These are phyloP conservation scores for Madurella mycetomatis DNA, from an alignment of 2,329 filamentous ascomycete genomes.

Conservation along the genomic window DNA sequence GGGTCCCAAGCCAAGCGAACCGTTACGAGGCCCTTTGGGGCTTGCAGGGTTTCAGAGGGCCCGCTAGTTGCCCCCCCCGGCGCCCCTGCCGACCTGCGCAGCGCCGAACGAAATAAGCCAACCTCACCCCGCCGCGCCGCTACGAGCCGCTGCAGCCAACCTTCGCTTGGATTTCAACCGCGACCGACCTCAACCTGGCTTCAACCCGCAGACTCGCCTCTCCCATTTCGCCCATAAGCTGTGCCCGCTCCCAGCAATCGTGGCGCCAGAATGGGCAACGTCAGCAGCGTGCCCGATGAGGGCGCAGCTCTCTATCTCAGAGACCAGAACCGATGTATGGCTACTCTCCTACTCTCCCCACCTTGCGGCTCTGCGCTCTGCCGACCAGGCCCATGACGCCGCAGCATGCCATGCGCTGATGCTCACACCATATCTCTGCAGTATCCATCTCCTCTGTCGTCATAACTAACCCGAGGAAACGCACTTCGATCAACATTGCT, in stretches of 20 bases:
- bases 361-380: slow-evolving; percentile 10
- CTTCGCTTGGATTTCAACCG: slow-evolving; percentile 14
- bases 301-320: slow-evolving; percentile 74
- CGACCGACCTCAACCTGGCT: slow-evolving; percentile 7
- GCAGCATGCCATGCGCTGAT: slow-evolving; percentile 11
- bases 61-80: not conserved
- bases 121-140: slow-evolving; percentile 20
- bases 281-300: slow-evolving; percentile 85
- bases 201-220: slow-evolving; percentile 16
- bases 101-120: not conserved
- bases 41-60: not conserved
- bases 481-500: slow-evolving; percentile 68
- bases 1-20: not conserved
- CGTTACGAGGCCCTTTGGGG: not conserved
- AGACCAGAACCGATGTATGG: slow-evolving; percentile 83
- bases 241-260: slow-evolving; percentile 21
- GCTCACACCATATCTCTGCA: slow-evolving; percentile 35
- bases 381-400: slow-evolving; percentile 13
- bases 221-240: slow-evolving; percentile 15
- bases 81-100: slow-evolving; percentile 3
- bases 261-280: slow-evolving; percentile 73
- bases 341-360: slow-evolving; percentile 9
- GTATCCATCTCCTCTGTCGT: slow-evolving; percentile 82
- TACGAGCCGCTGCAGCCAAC: slow-evolving; percentile 16
- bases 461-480: slow-evolving; percentile 74